Evolutionary conservation across 768 basidiomycete species (phyloP).

Genomic region (Obba rivulosa): DNA sequence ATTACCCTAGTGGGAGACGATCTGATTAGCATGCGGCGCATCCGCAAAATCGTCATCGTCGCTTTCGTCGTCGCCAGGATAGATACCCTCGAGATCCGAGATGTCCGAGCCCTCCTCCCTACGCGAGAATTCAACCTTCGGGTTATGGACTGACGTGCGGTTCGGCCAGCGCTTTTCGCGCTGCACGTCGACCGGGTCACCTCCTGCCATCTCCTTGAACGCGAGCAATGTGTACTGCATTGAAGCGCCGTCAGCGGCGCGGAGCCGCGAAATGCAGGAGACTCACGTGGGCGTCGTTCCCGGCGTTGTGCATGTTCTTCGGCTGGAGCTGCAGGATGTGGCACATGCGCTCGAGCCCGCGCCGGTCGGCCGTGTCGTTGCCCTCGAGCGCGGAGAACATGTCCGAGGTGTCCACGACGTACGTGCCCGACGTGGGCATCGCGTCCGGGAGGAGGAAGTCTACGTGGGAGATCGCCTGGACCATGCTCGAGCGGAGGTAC

Average conservation of each 20-base stretch:
- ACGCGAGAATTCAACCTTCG: constrained; percentile 51
- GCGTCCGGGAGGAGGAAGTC: constrained; percentile 54
- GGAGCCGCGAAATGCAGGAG: not conserved
- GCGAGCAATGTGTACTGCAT: constrained; percentile 65
- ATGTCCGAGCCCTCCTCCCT: constrained; percentile 52
- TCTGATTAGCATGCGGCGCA: not conserved
- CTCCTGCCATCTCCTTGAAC: constrained; percentile 66
- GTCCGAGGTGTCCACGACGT: constrained; percentile 67
- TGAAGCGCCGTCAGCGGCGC: not conserved
- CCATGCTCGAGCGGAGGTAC: constrained; percentile 42
- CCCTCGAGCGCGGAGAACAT: constrained; percentile 75
- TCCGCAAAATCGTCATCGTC: not conserved
- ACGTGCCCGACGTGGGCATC: constrained; percentile 47
- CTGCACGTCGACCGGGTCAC: constrained; percentile 68
- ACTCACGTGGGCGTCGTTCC: constrained; percentile 79
- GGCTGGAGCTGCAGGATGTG: constrained; percentile 54
- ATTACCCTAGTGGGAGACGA: not conserved
- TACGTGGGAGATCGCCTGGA: constrained; percentile 51
- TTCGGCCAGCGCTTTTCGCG: constrained; percentile 78
- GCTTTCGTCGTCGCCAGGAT: constrained; percentile 1
- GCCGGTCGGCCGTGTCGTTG: constrained; percentile 42
- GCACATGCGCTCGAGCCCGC: constrained; percentile 57
- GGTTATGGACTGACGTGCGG: constrained; percentile 32
- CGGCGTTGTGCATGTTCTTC: constrained; percentile 71
- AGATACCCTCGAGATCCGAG: constrained; percentile 40